Evolutionary conservation across 371 early-diverging fungal genomes (phyloP), one percentile per base, ranked within the genome.

Genomic region (Syncephalastrum racemosum): DNA sequence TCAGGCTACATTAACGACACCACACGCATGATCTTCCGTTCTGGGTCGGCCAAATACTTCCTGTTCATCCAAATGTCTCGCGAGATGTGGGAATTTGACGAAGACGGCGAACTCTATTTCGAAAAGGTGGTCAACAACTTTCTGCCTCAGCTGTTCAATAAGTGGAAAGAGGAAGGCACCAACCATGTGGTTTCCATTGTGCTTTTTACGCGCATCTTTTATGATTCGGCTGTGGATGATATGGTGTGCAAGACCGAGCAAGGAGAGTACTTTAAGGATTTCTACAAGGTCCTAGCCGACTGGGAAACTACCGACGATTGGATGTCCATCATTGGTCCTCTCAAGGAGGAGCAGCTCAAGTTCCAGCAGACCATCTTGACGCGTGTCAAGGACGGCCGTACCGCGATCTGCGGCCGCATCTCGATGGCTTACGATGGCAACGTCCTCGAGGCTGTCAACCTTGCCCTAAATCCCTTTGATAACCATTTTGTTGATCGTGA

Each of bases 61-160:
- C 76, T 98, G 14, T 92, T 96, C 65, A 85, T 98, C 31, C 97
- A 98, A 71, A 90, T 98, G 90, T 90, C 90, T 24, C 84, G 86
- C 41, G 98, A 97, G 74, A 95, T 96, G 94, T 93, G 93, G 92
- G 91, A 95, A 42, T 97, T 96, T 75, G 95, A 93, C 53, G 95
- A 96, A 59, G 96, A 96, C 63, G 96, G 97, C 4, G 93, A 96
- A 58, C 77, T 95, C 19, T 93, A 88, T 64, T 92, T 89, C 69
- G 97, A 95, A 71, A 94, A 92, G 68, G 91, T 89, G 1, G 85
- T 96, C 27, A 86, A 91, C 61, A 89, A 90, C 44, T 94, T 97
- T 65, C 67, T 97, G 10, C 93, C 94, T 0, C 90, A 94, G 40
- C 79, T 98, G 31, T 96, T 96, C 71, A 75, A 75, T 47, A 78